Conservation (phyloP, 2,329 filamentous ascomycete species). For the Cytospora schulzeri region DNA sequence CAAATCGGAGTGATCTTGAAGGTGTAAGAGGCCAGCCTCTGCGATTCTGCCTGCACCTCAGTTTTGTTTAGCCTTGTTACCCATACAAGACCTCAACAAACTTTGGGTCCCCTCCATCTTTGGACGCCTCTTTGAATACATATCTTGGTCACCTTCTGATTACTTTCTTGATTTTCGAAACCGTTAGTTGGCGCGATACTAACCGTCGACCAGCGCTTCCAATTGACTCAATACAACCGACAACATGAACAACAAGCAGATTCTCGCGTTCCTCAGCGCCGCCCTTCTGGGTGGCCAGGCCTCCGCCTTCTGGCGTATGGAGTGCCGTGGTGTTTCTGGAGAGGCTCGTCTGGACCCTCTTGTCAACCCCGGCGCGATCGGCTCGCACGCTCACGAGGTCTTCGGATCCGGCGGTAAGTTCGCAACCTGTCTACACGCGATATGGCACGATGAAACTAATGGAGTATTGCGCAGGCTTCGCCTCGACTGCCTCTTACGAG, state of each 20-base stretch:
- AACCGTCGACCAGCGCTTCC: neutral
- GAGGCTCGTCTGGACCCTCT: slow-evolving; percentile 78
- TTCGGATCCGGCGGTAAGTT: slow-evolving; percentile 75
- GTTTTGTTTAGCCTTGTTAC: slow-evolving; percentile 7
- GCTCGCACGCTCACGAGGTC: slow-evolving; percentile 72
- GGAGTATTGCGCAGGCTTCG: slow-evolving; percentile 59
- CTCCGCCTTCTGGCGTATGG: slow-evolving; percentile 86
- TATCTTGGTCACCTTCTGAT: neutral
- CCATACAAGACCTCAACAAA: neutral
- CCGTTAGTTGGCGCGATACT: slow-evolving; percentile 1
- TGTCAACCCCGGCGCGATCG: slow-evolving; percentile 60
- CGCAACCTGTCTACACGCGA: neutral
- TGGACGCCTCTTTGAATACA: neutral
- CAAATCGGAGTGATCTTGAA: neutral
- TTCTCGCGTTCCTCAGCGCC: slow-evolving; percentile 8
- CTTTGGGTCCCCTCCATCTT: neutral
- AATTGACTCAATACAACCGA: slow-evolving; percentile 1
- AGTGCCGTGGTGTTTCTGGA: slow-evolving; percentile 72
- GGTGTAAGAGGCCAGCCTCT: neutral
- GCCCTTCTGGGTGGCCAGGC: slow-evolving; percentile 34
- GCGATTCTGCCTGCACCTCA: neutral
- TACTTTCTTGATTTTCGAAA: neutral
- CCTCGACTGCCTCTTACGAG: slow-evolving; percentile 55
- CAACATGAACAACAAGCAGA: slow-evolving; percentile 24
- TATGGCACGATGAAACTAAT: slow-evolving; percentile 7